Evolutionary conservation across 2,329 filamentous ascomycete species (phyloP), one percentile per base, ranked within the genome.

Genomic region (Dactylellina cionopaga): DNA sequence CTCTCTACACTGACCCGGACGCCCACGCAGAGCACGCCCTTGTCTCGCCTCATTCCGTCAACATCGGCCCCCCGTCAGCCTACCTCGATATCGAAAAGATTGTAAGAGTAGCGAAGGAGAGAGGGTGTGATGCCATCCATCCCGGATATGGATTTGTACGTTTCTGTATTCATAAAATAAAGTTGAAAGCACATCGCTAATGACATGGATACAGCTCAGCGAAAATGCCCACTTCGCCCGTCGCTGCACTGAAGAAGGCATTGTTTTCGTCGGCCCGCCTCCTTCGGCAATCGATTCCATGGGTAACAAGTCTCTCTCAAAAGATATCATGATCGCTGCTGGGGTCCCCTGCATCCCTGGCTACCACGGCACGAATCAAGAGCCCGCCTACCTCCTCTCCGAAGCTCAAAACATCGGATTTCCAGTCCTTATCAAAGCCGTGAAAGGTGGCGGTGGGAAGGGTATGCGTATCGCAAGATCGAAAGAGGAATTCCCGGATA

Each of bases 311-410:
- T 95, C 91, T 56, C 74, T 79, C 72, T 80, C 80, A 2, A 99
- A 99, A 81, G 91, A 96, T 79, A 97, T 99, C 79, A 98, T 99
- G 95, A 92, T 87, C 31, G 88, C 88, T 3, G 94, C 95, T n/a
- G 92, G 92, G 6, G 95, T 99, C 2, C 93, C 93, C 3, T 98
- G 95, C 78, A 95, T 99, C 51, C 95, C 95, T 0, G 95, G 95
- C 0, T 99, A 99, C 78, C 95, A 98, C 79, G 95, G 95, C 15
- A 78, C 84, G 0, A 91, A 96, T 56, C 95, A 99, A 82, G 87
- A 90, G 51, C 83, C 85, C 0, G 79, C 81, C 6, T 83, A 85
- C 70, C 82, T 90, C 25, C 85, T 92, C 62, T 82, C 83, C 7
- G 88, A 94, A 79, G 94, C 95, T 5, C 86, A 86, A 76, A 87